These are phyloP conservation scores for Seiridium unicorne DNA, from an alignment of 2,329 filamentous ascomycete genomes.

Conservation along the genomic window DNA sequence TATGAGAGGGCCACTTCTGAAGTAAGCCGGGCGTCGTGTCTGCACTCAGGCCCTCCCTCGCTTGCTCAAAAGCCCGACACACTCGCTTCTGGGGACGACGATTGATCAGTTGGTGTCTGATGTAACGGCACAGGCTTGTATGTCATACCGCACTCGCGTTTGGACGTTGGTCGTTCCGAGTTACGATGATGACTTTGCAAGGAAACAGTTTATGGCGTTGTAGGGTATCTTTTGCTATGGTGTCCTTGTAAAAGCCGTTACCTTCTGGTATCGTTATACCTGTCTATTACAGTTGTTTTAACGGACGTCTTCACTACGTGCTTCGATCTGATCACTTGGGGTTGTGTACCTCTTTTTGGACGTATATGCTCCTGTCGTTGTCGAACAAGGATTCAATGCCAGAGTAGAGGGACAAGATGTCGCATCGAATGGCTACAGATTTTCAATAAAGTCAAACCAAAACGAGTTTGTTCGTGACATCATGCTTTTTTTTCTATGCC, in stretches of 20 bases:
- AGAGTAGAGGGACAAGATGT: no score
- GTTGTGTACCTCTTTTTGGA: no score
- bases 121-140: neutral
- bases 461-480: neutral
- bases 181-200: conserved; percentile 7
- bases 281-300: neutral
- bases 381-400: no score
- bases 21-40: neutral
- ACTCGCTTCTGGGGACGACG: conserved; percentile 5
- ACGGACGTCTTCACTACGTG: no score
- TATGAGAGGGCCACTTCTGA: neutral
- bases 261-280: neutral
- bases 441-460: no score
- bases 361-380: no score
- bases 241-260: neutral
- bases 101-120: neutral
- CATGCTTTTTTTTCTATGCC: conserved; percentile 8
- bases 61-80: neutral
- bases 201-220: conserved; percentile 11
- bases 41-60: no score
- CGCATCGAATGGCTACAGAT: no score
- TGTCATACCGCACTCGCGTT: neutral
- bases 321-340: no score
- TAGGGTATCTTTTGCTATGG: neutral
- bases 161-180: neutral